Evolutionary conservation across 495 filamentous ascomycete species (phyloP), one percentile per base, ranked within the genome.

Genomic region (Neurospora africana): DNA sequence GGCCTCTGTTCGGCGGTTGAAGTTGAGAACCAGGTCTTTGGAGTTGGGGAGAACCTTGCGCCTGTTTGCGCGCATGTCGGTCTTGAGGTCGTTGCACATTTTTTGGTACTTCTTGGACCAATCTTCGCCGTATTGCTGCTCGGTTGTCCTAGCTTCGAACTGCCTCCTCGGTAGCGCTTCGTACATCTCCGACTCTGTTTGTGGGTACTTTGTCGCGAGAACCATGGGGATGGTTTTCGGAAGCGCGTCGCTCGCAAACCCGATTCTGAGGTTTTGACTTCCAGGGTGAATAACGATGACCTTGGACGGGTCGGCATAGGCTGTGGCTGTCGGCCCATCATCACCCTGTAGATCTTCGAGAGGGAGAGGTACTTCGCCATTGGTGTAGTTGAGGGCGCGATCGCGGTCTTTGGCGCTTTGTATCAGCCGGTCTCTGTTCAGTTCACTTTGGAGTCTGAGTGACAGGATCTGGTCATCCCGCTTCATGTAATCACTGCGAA

Each of bases 271-370:
- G 72, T 98, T 98, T 82, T 99, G 95, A 78, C 94, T 97, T n/a
- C 95, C 95, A n/a, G 95, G 87, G 79, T 99, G 95, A 71, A 99
- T 92, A 40, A 98, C 91, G 78, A 99, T 94, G 70, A 97, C 91
- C 79, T 96, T 98, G 11, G 94, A 95, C 4, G 86, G 80, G 43
- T 93, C 93, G 72, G 88, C 81, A n/a, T 86, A 78, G 35, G 70
- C 44, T 35, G 72, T 80, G 9, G 87, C 84, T 5, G 85, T 76
- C 15, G 88, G 85, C 17, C 84, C 88, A 68, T 88, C 89, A 17
- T 89, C 88, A 13, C 84, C 87, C 35, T 82, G 84, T 13, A 84
- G 82, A 68, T 92, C 90, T 39, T 90, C 87, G 68, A 86, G 79
- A 15, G 83, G 82, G 8, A 84, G 79, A 0, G 85, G 83, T 74